A percentile compares a stretch with the other conserved stretches of the same genome.
Evolutionary conservation across 2,329 filamentous ascomycete species (phyloP).

Genomic region (Phyllosticta paracitricarpa): DNA sequence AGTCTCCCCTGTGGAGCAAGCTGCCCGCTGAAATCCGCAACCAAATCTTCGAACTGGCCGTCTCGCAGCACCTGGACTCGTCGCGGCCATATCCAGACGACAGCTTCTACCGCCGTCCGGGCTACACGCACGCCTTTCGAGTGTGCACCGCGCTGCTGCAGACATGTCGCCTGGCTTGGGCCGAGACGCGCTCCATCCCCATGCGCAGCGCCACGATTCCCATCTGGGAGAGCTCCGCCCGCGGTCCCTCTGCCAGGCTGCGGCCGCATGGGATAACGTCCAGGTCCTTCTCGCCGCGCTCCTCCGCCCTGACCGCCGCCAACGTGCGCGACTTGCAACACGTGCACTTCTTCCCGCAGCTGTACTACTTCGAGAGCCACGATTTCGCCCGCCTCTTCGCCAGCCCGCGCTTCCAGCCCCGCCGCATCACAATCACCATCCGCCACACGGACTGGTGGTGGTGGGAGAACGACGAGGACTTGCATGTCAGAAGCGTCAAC

Average conservation of each 20-base stretch:
- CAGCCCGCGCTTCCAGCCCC: slow-evolving; percentile 23
- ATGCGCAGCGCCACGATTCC: slow-evolving; percentile 18
- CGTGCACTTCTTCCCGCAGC: slow-evolving; percentile 7
- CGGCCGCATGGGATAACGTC: background rate
- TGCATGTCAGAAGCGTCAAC: slow-evolving; percentile 78
- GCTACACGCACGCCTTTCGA: slow-evolving; percentile 21
- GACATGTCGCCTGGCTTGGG: slow-evolving; percentile 31
- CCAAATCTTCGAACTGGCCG: slow-evolving; percentile 15
- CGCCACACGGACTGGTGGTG: slow-evolving; percentile 47
- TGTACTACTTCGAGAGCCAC: background rate
- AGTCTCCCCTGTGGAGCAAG: slow-evolving; percentile 17
- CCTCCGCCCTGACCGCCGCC: background rate
- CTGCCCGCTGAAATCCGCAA: slow-evolving; percentile 20
- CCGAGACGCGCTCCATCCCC: slow-evolving; percentile 28
- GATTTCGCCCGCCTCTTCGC: background rate
- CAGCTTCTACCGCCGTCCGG: slow-evolving; percentile 13
- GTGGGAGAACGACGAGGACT: slow-evolving; percentile 98
- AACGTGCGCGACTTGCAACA: background rate
- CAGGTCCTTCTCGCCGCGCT: background rate
- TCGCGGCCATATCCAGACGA: slow-evolving; percentile 10
- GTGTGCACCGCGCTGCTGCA: slow-evolving; percentile 25
- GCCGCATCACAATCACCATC: slow-evolving; percentile 35
- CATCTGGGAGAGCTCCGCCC: slow-evolving; percentile 1
- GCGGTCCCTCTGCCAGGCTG: background rate
- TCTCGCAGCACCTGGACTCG: slow-evolving; percentile 13